Evolutionary conservation across 2,329 filamentous ascomycete species (phyloP), one percentile per base, ranked within the genome.

Genomic region (Diaporthe sp.): DNA sequence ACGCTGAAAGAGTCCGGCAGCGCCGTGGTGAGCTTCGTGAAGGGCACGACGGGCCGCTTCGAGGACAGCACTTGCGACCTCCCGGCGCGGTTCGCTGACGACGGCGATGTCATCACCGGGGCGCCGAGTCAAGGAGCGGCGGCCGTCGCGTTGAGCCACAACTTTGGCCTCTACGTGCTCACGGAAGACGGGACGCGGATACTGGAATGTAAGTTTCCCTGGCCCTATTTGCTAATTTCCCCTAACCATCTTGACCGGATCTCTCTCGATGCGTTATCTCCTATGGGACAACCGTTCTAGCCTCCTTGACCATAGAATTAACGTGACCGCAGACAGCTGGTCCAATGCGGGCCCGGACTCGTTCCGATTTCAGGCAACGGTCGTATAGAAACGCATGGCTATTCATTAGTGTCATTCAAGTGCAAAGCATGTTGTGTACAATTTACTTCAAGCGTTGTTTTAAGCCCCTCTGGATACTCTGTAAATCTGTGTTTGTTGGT

Each of bases 231-330:
- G n/a, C n/a, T n/a, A n/a, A n/a, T n/a, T n/a, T n/a, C n/a, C n/a
- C n/a, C n/a, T n/a, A n/a, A n/a, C n/a, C n/a, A n/a, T n/a, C n/a
- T 37, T 10, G 5, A 37, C 35, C 6, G 35, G 5, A 10, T 5
- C 35, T 17, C 56, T 39, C 22, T 9, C n/a, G 4, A 17, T 17
- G 22, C 12, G 35, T 12, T 17, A 39, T 59, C 30, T 13, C 19
- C 12, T 1, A n/a, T 4, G 32, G 22, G 1, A 13, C 1, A 12
- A n/a, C 4, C 17, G 4, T 8, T 1, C n/a, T 25, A 63, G 4
- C 5, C 9, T 63, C 17, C 6, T 9, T 27, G n/a, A 42, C 32
- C 5, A 44, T 12, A 2, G 2, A 63, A 27, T 44, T 44, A 44
- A 63, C 17, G 3, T 4, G 25, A 9, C 27, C 6, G 10, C 19